A percentile compares a stretch with the other conserved stretches of the same genome.
Evolutionary conservation across 176 grass and related monocot genomes (phyloP).

Genomic region (Melocanna baccifera): DNA sequence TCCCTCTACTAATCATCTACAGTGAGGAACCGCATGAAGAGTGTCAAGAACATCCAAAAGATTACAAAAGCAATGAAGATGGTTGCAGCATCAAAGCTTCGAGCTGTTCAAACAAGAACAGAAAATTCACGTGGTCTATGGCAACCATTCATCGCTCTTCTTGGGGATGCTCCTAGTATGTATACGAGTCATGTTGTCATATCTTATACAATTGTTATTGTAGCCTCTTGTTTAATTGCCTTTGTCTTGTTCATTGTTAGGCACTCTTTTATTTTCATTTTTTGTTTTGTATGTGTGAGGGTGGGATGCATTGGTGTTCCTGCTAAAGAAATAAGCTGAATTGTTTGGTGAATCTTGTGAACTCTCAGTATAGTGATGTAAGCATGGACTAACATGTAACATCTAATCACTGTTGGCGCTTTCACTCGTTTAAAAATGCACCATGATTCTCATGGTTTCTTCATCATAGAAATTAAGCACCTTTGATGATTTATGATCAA

Average conservation of each 20-base stretch:
- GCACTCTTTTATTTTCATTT: neutral
- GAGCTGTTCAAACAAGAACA: constrained; percentile 79
- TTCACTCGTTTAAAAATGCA: neutral
- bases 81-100: constrained; percentile 94
- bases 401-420: neutral
- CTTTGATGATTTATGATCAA: neutral
- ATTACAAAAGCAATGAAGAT: constrained; percentile 99
- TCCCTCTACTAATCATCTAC: neutral
- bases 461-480: neutral
- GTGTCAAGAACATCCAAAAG: constrained; percentile 96
- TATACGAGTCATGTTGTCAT: constrained; percentile 19
- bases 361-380: neutral
- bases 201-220: constrained; percentile 7
- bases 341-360: neutral
- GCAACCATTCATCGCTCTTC: constrained; percentile 92
- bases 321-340: neutral
- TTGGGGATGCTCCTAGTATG: constrained; percentile 85
- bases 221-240: neutral
- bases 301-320: neutral
- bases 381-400: neutral
- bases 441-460: neutral
- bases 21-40: constrained; percentile 98
- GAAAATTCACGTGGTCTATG: constrained; percentile 93
- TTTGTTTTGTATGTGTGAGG: no score
- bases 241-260: neutral